Evolutionary conservation across 371 early-diverging fungal genomes (phyloP).

Genomic region (Mortierella polycephala): DNA sequence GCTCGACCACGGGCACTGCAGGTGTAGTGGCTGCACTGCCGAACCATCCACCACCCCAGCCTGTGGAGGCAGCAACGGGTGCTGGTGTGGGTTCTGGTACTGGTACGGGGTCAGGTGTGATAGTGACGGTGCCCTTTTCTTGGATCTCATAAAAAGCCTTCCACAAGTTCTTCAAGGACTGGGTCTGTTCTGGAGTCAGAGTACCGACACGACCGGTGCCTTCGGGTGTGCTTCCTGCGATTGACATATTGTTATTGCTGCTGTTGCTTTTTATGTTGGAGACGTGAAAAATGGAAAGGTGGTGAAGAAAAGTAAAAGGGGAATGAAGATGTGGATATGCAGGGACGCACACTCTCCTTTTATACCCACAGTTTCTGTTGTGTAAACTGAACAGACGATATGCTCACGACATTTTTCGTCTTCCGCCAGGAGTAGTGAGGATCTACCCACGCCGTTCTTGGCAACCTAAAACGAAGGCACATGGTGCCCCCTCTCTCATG

Average conservation of each 20-base stretch:
- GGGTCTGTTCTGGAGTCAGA: conserved; percentile 62
- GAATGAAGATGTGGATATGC: neutral
- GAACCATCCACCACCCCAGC: conserved; percentile 59
- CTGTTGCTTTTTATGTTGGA: neutral
- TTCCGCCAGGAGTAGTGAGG: too few species aligned
- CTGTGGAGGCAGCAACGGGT: conserved; percentile 32
- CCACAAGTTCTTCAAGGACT: conserved; percentile 67
- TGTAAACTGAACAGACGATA: too few species aligned
- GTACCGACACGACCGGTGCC: conserved; percentile 60
- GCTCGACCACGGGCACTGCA: conserved; percentile 18
- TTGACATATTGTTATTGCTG: conserved; percentile 6
- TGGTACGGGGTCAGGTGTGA: conserved; percentile 8
- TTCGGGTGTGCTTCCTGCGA: conserved; percentile 28
- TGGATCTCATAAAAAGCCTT: conserved; percentile 60
- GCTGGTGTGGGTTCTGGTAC: too few species aligned
- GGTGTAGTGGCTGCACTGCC: conserved; percentile 51
- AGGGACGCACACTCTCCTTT: neutral
- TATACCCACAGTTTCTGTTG: too few species aligned
- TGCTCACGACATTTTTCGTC: too few species aligned
- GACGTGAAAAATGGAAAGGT: neutral
- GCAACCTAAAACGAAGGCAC: too few species aligned
- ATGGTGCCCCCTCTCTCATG: too few species aligned
- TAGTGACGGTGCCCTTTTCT: conserved; percentile 45
- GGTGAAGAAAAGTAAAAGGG: too few species aligned
- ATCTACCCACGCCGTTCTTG: too few species aligned